These are phyloP conservation scores for Exophiala sideris DNA, from an alignment of 2,329 filamentous ascomycete genomes.

Conservation along the genomic window DNA sequence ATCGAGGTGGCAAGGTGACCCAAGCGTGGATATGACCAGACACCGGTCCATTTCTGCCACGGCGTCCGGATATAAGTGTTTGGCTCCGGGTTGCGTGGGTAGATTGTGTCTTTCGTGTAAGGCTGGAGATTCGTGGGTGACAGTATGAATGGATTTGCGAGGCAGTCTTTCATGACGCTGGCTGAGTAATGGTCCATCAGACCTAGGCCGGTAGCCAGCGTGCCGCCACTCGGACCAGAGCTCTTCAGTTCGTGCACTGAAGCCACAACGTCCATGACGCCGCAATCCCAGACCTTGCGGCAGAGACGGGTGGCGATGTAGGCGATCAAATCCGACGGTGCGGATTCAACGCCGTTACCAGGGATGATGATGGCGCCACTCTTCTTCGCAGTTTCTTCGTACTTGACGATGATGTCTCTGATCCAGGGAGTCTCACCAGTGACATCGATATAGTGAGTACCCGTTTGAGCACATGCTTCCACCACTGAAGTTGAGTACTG, in stretches of 20 bases:
- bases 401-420: constrained; percentile 59
- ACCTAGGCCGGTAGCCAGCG: constrained; percentile 64
- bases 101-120: constrained; percentile 47
- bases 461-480: constrained; percentile 60
- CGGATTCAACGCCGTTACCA: constrained; percentile 59
- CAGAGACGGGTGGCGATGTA: constrained; percentile 54
- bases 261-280: constrained; percentile 51
- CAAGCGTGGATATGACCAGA: constrained; percentile 53
- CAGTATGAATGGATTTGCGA: constrained; percentile 24
- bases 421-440: constrained; percentile 66
- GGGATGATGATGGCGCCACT: constrained; percentile 62
- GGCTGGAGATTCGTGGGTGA: constrained; percentile 41
- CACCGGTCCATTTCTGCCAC: constrained; percentile 47
- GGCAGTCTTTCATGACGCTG: constrained; percentile 14
- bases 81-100: constrained; percentile 44
- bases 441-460: constrained; percentile 66
- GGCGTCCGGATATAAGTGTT: constrained; percentile 34
- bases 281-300: constrained; percentile 49
- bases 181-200: constrained; percentile 40
- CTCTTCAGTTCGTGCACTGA: constrained; percentile 54
- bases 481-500: constrained; percentile 63
- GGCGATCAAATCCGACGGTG: constrained; percentile 55
- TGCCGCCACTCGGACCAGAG: constrained; percentile 55
- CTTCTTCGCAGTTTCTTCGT: constrained; percentile 56
- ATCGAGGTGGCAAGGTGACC: constrained; percentile 57